Evolutionary conservation across 164 flowering plant species (phyloP).

Genomic region (Umbellularia californica): DNA sequence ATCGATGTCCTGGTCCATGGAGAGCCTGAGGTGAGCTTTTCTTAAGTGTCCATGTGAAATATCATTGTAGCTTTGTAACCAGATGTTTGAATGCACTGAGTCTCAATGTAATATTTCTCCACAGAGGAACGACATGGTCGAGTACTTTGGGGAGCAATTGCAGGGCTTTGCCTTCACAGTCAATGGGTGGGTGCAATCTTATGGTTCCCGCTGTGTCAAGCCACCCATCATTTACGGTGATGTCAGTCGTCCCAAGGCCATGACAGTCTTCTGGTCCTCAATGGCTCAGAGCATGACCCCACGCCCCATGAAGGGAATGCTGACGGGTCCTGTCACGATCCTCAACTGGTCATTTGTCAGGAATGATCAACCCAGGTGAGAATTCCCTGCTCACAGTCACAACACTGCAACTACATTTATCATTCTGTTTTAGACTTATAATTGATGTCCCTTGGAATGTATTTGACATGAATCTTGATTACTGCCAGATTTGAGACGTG

Average conservation of each 20-base stretch:
- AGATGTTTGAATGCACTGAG: neutral
- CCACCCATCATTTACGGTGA: conserved; percentile 30
- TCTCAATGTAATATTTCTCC: neutral
- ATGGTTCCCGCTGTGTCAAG: conserved; percentile 26
- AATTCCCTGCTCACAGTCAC: neutral
- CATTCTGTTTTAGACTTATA: neutral
- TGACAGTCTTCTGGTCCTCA: conserved; percentile 29
- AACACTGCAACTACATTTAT: neutral
- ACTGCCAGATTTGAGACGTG: conserved; percentile 29
- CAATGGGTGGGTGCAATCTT: conserved; percentile 27
- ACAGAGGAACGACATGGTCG: conserved; percentile 94
- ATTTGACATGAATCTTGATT: neutral
- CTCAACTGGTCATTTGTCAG: conserved; percentile 30
- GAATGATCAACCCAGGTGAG: conserved; percentile 26
- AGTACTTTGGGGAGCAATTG: conserved; percentile 90
- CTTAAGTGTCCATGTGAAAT: neutral
- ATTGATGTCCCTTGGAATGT: neutral
- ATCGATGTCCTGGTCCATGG: conserved; percentile 98
- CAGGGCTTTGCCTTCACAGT: conserved; percentile 84
- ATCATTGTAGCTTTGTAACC: neutral
- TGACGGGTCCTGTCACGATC: conserved; percentile 22
- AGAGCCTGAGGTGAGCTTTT: conserved; percentile 76
- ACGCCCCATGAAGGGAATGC: conserved; percentile 39
- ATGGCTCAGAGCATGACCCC: conserved; percentile 27
- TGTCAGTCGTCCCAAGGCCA: conserved; percentile 27